Conservation (phyloP, 176 grass and related monocot species). For the Poa pratensis region DNA sequence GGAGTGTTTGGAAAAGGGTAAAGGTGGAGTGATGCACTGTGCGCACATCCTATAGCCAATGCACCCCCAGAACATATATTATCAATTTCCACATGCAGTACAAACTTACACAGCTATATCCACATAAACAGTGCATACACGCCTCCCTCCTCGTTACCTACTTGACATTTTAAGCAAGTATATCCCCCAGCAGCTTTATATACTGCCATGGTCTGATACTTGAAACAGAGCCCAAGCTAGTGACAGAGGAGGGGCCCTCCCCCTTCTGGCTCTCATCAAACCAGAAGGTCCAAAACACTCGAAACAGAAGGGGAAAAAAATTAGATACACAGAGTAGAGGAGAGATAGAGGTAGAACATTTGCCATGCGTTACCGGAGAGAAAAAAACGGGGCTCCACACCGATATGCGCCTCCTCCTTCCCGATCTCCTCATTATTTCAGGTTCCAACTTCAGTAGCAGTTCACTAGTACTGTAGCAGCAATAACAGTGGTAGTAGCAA, state of each 20-base stretch:
- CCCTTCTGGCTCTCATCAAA: constrained; percentile 9
- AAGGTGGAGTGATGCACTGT: constrained; percentile 24
- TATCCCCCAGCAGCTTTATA: constrained; percentile 17
- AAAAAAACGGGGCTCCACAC: background rate
- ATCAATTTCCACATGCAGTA: background rate
- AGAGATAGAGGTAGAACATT: constrained; percentile 28
- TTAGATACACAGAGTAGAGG: background rate
- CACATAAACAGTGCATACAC: constrained; percentile 1
- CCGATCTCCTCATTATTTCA: constrained; percentile 17
- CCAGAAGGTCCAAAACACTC: constrained; percentile 24
- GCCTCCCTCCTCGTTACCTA: background rate
- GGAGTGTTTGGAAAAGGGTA: background rate
- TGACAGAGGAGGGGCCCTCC: background rate
- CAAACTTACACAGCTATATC: constrained; percentile 11
- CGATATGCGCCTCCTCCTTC: constrained; percentile 19
- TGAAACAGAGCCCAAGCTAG: background rate
- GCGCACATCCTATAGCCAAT: constrained; percentile 35
- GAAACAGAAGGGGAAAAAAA: background rate
- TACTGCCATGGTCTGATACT: background rate
- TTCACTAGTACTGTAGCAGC: background rate
- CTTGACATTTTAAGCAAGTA: background rate
- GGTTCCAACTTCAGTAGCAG: constrained; percentile 13
- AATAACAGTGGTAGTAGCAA: background rate
- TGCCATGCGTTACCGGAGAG: background rate
- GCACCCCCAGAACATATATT: background rate